phyloP scores from a whole-genome alignment of 1,139 yeast species.

The Candida albicans region DNA sequence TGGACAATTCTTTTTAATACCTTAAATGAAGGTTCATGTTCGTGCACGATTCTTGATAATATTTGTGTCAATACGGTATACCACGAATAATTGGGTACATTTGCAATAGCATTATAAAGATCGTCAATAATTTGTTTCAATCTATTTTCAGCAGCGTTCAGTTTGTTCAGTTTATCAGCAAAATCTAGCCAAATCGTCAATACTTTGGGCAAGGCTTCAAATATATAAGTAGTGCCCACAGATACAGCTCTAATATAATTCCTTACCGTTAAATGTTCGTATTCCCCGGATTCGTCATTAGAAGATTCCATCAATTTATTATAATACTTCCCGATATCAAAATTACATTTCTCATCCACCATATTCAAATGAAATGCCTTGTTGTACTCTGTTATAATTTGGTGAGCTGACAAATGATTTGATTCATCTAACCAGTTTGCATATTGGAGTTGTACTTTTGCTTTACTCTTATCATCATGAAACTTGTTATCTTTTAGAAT shows the following conservation, averaged over 20 bases:
- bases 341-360: constrained; percentile 78
- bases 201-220: constrained; percentile 86
- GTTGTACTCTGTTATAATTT: constrained; percentile 68
- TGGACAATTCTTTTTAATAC: constrained; percentile 58
- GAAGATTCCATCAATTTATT: constrained; percentile 71
- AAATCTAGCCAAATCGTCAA: constrained; percentile 92
- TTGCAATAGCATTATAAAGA: constrained; percentile 45
- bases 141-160: constrained; percentile 35
- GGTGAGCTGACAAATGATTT: constrained; percentile 77
- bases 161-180: constrained; percentile 46
- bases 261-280: constrained; percentile 64
- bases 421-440: constrained; percentile 90
- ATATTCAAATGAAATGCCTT: constrained; percentile 58
- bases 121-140: constrained; percentile 52
- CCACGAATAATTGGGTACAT: constrained; percentile 68
- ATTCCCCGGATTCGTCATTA: constrained; percentile 54
- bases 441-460: constrained; percentile 67
- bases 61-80: constrained; percentile 86
- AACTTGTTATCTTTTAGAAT: constrained; percentile 26
- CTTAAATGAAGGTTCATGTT: constrained; percentile 55
- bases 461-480: constrained; percentile 24
- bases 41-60: constrained; percentile 73
- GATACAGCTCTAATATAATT: constrained; percentile 68
- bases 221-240: constrained; percentile 66
- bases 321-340: constrained; percentile 76